Conservation (phyloP, 768 basidiomycete species). For the Naganishia friedmannii region DNA sequence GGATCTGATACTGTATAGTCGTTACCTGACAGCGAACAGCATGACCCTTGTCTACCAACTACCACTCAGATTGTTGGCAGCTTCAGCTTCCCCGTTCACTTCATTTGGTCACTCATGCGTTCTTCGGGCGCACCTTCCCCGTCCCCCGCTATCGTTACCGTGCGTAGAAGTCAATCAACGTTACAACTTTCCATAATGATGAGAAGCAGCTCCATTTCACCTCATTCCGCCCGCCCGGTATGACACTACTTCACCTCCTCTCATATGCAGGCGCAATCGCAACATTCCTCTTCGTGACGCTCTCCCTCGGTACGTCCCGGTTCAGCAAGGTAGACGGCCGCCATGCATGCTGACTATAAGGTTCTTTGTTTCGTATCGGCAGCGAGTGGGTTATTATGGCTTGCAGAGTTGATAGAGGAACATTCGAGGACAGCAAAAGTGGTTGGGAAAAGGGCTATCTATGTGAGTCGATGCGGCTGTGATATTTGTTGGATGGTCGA, state of each 20-base stretch:
- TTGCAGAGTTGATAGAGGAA: constrained; percentile 94
- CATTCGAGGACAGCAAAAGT: constrained; percentile 76
- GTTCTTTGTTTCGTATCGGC: constrained; percentile 31
- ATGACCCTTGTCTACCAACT: too few relatives aligned
- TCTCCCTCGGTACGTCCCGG: constrained; percentile 70
- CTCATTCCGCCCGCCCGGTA: constrained; percentile 28
- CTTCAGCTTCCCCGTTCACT: background rate
- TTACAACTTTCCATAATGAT: too few relatives aligned
- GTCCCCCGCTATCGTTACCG: background rate
- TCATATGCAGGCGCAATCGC: constrained; percentile 69
- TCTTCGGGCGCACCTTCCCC: constrained; percentile 14
- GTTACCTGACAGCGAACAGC: too few relatives aligned
- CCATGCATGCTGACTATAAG: background rate
- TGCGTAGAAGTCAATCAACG: background rate
- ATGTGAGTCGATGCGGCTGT: constrained; percentile 60
- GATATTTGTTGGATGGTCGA: too few relatives aligned
- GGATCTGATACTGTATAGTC: too few relatives aligned
- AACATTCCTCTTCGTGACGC: constrained; percentile 83
- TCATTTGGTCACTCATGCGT: too few relatives aligned
- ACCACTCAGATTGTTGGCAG: too few relatives aligned
- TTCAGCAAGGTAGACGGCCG: background rate
- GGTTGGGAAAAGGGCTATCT: constrained; percentile 79
- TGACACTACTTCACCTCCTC: constrained; percentile 49
- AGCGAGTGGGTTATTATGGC: constrained; percentile 91
- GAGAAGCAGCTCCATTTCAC: too few relatives aligned